phyloP scores from a whole-genome alignment of 352 stramenopile genomes.

The Globisporangium cystogenes region DNA sequence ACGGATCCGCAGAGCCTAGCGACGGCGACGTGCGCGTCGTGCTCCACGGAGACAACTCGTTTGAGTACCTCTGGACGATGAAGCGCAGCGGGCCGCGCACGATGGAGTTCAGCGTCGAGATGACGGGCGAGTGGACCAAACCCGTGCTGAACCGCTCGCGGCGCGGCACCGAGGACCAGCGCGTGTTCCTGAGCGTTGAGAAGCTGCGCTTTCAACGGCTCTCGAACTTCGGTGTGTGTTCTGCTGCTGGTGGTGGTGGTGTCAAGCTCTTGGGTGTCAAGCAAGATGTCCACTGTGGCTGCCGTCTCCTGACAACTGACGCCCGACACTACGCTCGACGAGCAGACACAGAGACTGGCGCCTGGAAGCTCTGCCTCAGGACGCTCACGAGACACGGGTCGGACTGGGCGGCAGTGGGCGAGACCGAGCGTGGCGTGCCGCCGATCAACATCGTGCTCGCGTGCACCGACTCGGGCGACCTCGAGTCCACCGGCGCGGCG shows the following conservation, averaged over 20 bases:
- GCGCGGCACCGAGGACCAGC: conserved; percentile 64
- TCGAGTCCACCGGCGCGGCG: conserved; percentile 53
- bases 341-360: conserved; percentile 41
- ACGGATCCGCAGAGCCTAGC: conserved; percentile 13
- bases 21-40: conserved; percentile 32
- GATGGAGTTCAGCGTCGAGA: conserved; percentile 73
- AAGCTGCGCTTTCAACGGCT: conserved; percentile 65
- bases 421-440: conserved; percentile 60
- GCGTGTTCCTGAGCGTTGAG: conserved; percentile 51
- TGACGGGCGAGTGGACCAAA: conserved; percentile 60
- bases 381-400: conserved; percentile 70
- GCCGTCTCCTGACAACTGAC: not conserved
- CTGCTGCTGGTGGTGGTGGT: not conserved
- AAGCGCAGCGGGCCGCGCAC: conserved; percentile 35
- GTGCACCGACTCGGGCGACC: conserved; percentile 15
- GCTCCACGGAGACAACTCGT: conserved; percentile 77
- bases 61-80: conserved; percentile 75
- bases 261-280: not conserved
- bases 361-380: conserved; percentile 62
- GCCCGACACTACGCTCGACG: not conserved
- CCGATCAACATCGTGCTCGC: conserved; percentile 59
- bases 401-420: conserved; percentile 59
- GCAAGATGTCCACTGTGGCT: too few relatives aligned
- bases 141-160: conserved; percentile 71
- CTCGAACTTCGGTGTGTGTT: conserved; percentile 57